Evolutionary conservation across 148 eudicot genomes (phyloP).

Genomic region (Limonium bicolor): DNA sequence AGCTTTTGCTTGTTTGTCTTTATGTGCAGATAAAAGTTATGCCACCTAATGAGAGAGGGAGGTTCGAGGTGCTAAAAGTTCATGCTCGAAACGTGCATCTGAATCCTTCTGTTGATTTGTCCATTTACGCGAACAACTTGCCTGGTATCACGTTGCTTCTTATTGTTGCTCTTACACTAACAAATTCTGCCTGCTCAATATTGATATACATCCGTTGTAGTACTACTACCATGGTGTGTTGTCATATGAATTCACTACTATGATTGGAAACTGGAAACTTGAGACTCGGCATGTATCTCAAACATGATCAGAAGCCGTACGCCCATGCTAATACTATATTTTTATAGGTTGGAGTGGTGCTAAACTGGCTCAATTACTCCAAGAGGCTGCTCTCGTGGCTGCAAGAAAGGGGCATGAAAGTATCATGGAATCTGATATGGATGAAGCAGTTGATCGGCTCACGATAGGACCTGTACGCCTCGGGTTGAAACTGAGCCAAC

Average conservation of each 20-base stretch:
- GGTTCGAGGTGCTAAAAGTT: constrained; percentile 72
- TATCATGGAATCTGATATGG: constrained; percentile 58
- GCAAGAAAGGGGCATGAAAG: constrained; percentile 66
- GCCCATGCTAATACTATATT: not conserved
- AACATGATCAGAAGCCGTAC: not conserved
- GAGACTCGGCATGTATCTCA: too few relatives aligned
- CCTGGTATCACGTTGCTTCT: constrained; percentile 41
- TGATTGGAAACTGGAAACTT: too few relatives aligned
- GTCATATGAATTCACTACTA: too few relatives aligned
- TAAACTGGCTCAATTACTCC: constrained; percentile 81
- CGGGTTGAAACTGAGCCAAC: constrained; percentile 63
- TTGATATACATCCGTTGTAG: too few relatives aligned
- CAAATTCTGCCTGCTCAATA: too few relatives aligned
- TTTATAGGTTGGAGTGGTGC: constrained; percentile 88
- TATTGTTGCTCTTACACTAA: not conserved
- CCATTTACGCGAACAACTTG: constrained; percentile 65
- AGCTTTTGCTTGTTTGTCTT: constrained; percentile 1
- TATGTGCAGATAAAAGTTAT: constrained; percentile 50
- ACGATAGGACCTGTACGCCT: constrained; percentile 78
- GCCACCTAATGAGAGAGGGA: constrained; percentile 90
- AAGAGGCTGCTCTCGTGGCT: constrained; percentile 95
- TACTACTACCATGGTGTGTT: too few relatives aligned
- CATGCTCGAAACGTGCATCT: constrained; percentile 75
- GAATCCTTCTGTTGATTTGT: constrained; percentile 68
- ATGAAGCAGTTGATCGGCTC: constrained; percentile 89